Evolutionary conservation across 2,329 filamentous ascomycete genomes (phyloP).

Genomic region (Monosporascus sp.): DNA sequence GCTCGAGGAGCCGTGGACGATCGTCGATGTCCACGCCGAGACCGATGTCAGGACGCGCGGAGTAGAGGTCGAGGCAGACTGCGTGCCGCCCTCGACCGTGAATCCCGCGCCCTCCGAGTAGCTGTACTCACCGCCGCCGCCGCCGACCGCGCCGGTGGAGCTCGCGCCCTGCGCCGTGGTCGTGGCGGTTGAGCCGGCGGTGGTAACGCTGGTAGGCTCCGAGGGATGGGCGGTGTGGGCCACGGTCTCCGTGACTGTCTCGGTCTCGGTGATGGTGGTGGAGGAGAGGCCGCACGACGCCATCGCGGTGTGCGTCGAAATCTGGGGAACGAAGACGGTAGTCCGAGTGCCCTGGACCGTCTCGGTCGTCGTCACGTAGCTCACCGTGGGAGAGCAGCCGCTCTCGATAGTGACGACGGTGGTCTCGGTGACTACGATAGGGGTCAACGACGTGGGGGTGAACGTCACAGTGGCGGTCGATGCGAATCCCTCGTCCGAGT

Average conservation of each 20-base stretch:
- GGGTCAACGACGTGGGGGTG: constrained; percentile 7
- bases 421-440: background rate
- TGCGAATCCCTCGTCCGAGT: background rate
- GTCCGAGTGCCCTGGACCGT: background rate
- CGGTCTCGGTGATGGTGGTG: background rate
- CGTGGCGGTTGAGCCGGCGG: background rate
- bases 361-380: background rate
- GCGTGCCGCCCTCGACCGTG: background rate
- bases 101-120: background rate
- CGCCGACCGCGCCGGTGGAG: background rate
- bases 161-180: background rate
- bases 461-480: constrained; percentile 10
- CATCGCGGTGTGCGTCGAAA: background rate
- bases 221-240: background rate
- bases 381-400: background rate
- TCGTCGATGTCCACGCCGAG: background rate
- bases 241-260: constrained; percentile 1
- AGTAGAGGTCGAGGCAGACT: background rate
- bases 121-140: too few relatives aligned
- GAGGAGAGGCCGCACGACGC: background rate
- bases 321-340: background rate
- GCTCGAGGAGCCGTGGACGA: background rate
- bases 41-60: background rate
- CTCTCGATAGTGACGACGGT: constrained; percentile 1
- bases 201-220: background rate